Percentiles rank a stretch among this genome's conserved stretches.
Evolutionary conservation across 2,329 filamentous ascomycete genomes (phyloP).

Genomic region (Cyanodermella asteris): DNA sequence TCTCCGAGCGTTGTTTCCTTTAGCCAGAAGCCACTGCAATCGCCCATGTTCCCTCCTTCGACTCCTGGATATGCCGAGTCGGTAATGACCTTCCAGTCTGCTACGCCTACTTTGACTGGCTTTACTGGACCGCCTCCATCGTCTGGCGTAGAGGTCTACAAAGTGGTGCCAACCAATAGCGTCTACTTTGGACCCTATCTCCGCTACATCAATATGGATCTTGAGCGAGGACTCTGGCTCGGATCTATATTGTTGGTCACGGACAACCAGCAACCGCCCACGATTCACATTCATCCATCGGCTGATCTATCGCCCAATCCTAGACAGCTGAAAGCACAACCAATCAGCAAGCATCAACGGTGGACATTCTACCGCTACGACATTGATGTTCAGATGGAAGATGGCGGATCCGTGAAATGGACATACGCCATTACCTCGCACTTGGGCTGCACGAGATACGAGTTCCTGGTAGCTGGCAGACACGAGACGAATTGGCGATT

Average conservation of each 20-base stretch:
- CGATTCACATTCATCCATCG: slow-evolving; percentile 85
- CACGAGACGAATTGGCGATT: slow-evolving; percentile 88
- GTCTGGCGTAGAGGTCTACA: slow-evolving; percentile 84
- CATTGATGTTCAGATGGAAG: slow-evolving; percentile 72
- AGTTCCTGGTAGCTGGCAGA: slow-evolving; percentile 82
- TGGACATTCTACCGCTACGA: slow-evolving; percentile 97
- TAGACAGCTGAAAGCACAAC: slow-evolving; percentile 58
- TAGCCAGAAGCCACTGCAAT: slow-evolving; percentile 13
- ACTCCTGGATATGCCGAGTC: slow-evolving; percentile 70
- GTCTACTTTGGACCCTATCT: slow-evolving; percentile 97
- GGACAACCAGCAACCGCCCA: slow-evolving; percentile 76
- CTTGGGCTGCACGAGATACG: slow-evolving; percentile 89
- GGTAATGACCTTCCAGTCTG: slow-evolving; percentile 59
- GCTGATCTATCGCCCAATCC: slow-evolving; percentile 82
- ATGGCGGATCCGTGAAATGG: slow-evolving; percentile 59
- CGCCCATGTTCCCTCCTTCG: slow-evolving; percentile 36
- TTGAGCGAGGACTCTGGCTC: slow-evolving; percentile 75
- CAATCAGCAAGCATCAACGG: slow-evolving; percentile 72
- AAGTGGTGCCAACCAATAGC: slow-evolving; percentile 77
- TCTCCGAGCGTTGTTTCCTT: slow-evolving; percentile 43
- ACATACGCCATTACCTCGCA: slow-evolving; percentile 97
- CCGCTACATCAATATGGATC: slow-evolving; percentile 89
- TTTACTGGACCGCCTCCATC: slow-evolving; percentile 76
- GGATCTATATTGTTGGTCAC: slow-evolving; percentile 88
- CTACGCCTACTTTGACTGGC: slow-evolving; percentile 55